phyloP scores from a whole-genome alignment of 345 rosid genomes.

The Eucalyptus decipiens region DNA sequence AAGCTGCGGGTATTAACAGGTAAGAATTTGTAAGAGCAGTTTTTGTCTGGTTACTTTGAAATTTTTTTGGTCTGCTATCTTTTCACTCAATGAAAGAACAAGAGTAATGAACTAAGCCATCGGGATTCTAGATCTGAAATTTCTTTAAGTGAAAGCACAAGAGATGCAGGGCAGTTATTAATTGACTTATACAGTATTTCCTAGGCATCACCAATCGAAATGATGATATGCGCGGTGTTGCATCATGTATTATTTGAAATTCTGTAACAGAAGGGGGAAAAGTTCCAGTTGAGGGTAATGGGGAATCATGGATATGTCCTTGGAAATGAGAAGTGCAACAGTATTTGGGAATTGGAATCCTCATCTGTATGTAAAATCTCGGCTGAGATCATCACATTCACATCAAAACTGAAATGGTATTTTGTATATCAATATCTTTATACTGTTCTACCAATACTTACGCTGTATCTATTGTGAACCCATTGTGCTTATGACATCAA shows the following conservation, averaged over 20 bases:
- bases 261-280: background rate
- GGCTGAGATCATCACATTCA: background rate
- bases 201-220: background rate
- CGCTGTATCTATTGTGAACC: background rate
- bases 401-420: background rate
- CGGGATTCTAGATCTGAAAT: background rate
- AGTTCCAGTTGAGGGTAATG: background rate
- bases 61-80: background rate
- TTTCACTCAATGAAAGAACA: background rate
- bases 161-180: background rate
- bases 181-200: background rate
- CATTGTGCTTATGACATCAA: background rate
- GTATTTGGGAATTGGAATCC: background rate
- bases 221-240: background rate
- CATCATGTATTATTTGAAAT: background rate
- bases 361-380: background rate
- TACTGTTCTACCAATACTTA: background rate
- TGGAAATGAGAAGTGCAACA: background rate
- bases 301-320: background rate
- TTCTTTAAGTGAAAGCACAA: background rate
- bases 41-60: background rate
- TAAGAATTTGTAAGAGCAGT: background rate
- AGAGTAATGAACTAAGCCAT: background rate
- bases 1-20: conserved; percentile 64
- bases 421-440: background rate